Conservation (phyloP, 139 green algal genomes). For the Micractinium conductrix region DNA sequence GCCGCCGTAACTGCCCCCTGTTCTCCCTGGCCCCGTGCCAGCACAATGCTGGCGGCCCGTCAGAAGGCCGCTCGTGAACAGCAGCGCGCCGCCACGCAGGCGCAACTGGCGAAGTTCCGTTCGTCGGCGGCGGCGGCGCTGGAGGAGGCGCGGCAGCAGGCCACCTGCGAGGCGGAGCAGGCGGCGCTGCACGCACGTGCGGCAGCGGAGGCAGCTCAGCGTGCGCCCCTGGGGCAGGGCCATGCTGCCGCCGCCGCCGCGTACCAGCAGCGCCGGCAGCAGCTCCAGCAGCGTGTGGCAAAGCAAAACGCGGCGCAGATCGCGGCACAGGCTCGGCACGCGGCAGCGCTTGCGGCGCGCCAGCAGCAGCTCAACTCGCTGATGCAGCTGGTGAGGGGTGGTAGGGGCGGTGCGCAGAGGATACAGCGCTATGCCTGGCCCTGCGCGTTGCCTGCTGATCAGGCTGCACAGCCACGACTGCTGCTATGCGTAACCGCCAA, state of each 20-base stretch:
- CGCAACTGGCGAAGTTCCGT: not conserved
- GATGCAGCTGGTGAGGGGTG: too few species aligned
- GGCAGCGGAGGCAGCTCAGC: too few species aligned
- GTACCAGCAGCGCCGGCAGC: not conserved
- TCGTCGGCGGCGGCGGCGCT: not conserved
- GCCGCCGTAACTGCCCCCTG: too few species aligned
- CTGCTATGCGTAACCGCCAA: too few species aligned
- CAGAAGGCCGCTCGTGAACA: not conserved
- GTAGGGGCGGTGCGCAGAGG: too few species aligned
- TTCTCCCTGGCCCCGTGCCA: too few species aligned
- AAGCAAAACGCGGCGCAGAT: not conserved
- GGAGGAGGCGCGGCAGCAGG: not conserved
- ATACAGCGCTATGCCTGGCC: too few species aligned
- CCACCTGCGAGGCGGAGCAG: not conserved
- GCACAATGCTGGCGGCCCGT: not conserved
- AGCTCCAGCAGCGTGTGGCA: too few species aligned
- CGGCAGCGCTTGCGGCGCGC: not conserved
- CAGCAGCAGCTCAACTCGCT: constrained; percentile 12
- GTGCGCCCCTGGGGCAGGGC: not conserved
- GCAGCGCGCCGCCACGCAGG: not conserved
- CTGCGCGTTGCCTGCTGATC: too few species aligned
- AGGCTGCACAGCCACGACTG: too few species aligned
- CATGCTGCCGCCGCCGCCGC: not conserved
- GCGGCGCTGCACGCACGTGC: too few species aligned
- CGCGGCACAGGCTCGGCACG: not conserved